These are phyloP conservation scores for Leccinum pallidistipes DNA, from an alignment of 1,284 basidiomycete species.

Conservation along the genomic window DNA sequence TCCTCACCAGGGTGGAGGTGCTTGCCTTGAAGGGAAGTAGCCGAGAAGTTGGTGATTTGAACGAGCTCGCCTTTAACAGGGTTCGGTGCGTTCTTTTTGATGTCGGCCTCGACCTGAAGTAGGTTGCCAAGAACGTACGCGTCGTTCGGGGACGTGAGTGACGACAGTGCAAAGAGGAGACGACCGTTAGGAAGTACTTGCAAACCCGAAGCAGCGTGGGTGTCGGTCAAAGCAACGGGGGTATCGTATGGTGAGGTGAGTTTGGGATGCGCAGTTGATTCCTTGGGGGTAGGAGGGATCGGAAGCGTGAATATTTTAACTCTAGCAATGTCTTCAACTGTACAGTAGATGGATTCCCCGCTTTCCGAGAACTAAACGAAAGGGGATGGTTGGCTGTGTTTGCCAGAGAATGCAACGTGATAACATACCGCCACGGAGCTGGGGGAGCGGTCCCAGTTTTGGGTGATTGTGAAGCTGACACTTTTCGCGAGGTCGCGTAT, in stretches of 20 bases:
- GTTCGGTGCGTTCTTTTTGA: constrained; percentile 33
- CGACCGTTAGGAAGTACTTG: constrained; percentile 59
- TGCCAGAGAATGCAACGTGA: background rate
- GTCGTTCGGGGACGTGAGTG: constrained; percentile 73
- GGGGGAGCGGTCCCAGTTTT: constrained; percentile 83
- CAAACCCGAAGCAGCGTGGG: constrained; percentile 57
- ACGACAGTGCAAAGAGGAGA: constrained; percentile 67
- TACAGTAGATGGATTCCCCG: constrained; percentile 68
- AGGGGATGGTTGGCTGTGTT: background rate
- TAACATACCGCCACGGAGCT: constrained; percentile 33
- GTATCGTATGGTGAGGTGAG: constrained; percentile 47
- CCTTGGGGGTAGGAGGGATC: constrained; percentile 58
- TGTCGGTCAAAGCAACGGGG: constrained; percentile 60
- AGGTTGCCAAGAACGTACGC: constrained; percentile 60
- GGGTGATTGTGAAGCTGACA: constrained; percentile 70
- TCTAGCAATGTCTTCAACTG: constrained; percentile 73
- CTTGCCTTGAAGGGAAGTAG: constrained; percentile 55
- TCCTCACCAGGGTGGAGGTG: constrained; percentile 64
- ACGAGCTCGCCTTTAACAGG: constrained; percentile 39
- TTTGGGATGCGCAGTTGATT: constrained; percentile 50
- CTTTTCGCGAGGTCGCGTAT: constrained; percentile 71
- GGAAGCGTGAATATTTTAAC: constrained; percentile 72
- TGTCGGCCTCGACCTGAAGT: constrained; percentile 39
- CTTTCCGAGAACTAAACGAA: constrained; percentile 66
- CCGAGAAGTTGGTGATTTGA: constrained; percentile 64